Conservation (phyloP, 208 protist genomes). For the Kentomonas sorsogonicus region DNA sequence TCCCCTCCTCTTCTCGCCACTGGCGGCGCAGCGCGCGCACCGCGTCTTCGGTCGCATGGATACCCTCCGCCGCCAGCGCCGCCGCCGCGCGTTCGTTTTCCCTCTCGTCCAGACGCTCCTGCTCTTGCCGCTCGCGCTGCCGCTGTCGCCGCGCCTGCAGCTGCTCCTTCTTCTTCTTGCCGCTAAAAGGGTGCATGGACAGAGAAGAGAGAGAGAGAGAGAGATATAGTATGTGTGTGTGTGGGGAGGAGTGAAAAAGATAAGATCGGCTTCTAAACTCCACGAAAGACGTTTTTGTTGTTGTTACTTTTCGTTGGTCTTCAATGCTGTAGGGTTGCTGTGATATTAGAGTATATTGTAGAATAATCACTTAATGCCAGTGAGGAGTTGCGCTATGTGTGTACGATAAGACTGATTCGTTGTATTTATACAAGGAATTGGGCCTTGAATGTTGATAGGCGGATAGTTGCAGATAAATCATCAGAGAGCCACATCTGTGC, state of each 20-base stretch:
- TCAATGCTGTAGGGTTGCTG: too few species aligned
- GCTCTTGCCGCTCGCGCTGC: constrained; percentile 54
- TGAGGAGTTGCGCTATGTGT: too few species aligned
- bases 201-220: too few species aligned
- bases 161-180: constrained; percentile 90
- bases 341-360: too few species aligned
- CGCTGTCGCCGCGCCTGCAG: constrained; percentile 76
- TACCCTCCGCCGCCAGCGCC: background rate
- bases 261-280: background rate
- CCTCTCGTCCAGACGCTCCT: constrained; percentile 5
- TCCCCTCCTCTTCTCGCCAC: background rate
- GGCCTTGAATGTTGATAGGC: too few species aligned
- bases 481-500: too few species aligned
- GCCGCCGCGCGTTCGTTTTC: background rate
- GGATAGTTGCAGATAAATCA: too few species aligned
- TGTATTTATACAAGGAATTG: too few species aligned
- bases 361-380: too few species aligned
- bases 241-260: constrained; percentile 1
- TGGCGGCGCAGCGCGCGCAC: background rate
- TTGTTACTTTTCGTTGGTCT: too few species aligned
- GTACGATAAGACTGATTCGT: too few species aligned
- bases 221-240: background rate
- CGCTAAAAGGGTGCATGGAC: constrained; percentile 85
- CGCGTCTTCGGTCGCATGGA: background rate
- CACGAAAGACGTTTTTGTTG: too few species aligned